Conservation (phyloP, 352 stramenopile genomes). For the Phytophthora megakarya region DNA sequence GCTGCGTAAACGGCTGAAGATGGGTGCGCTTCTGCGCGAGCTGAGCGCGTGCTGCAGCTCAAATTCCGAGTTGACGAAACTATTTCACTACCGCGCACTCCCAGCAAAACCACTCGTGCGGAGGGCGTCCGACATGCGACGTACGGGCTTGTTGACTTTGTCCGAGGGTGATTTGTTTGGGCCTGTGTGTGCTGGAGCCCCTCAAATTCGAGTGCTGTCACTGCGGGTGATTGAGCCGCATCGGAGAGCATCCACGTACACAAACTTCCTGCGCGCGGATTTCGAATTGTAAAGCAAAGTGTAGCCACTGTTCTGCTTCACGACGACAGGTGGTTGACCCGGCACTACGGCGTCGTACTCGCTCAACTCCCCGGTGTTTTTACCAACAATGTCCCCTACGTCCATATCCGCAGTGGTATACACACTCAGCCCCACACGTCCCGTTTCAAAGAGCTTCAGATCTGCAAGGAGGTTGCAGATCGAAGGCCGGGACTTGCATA, state of each 20-base stretch:
- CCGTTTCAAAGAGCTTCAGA: not conserved
- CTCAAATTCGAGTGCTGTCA: not conserved
- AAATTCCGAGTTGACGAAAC: no score
- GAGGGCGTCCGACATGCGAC: not conserved
- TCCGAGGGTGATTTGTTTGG: not conserved
- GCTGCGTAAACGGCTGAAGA: no score
- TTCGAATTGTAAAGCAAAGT: slow-evolving; percentile 1
- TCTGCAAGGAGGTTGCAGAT: no score
- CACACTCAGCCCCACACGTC: not conserved
- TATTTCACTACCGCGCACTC: not conserved
- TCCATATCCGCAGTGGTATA: not conserved
- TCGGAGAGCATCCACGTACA: slow-evolving; percentile 1
- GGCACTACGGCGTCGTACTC: not conserved
- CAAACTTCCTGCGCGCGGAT: not conserved
- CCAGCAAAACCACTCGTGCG: not conserved
- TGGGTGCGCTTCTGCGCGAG: no score
- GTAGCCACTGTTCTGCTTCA: slow-evolving; percentile 8
- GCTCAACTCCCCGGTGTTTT: not conserved
- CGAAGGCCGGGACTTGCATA: no score
- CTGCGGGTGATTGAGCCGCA: not conserved
- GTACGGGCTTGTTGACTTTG: not conserved
- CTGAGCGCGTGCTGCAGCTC: no score
- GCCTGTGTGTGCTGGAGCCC: not conserved
- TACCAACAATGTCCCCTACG: not conserved
- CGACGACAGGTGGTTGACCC: not conserved